Evolutionary conservation across 305 asterid genomes (phyloP).

Genomic region (Fraxinus velutina): DNA sequence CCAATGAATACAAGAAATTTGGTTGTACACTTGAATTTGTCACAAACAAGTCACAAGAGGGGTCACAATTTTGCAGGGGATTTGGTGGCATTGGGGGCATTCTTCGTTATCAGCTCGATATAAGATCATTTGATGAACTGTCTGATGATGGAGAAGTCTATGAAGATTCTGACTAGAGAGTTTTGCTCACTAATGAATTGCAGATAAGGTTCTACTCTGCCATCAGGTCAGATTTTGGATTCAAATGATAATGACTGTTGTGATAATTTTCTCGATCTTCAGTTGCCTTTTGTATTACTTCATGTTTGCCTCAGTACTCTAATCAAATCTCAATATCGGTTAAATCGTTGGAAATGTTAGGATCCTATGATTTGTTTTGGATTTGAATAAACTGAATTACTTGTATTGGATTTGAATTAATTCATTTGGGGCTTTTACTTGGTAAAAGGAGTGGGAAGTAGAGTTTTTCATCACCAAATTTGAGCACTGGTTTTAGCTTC

Average conservation of each 20-base stretch:
- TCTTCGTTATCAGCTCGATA: slow-evolving; percentile 37
- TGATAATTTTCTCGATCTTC: not conserved
- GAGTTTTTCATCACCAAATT: not conserved
- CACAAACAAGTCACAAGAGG: slow-evolving; percentile 41
- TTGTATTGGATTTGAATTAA: not conserved
- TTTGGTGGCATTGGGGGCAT: slow-evolving; percentile 42
- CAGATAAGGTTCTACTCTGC: not conserved
- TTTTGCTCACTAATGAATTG: not conserved
- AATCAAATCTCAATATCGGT: not conserved
- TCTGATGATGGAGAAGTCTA: slow-evolving; percentile 30
- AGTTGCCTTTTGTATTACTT: not conserved
- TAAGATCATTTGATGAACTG: slow-evolving; percentile 37
- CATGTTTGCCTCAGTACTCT: slow-evolving; percentile 20
- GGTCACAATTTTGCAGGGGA: slow-evolving; percentile 36
- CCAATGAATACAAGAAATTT: slow-evolving; percentile 36
- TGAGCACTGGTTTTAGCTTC: not conserved
- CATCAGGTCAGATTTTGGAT: not conserved
- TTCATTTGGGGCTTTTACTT: not conserved
- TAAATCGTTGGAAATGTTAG: not conserved
- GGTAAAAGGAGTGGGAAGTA: not conserved
- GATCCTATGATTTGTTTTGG: not conserved
- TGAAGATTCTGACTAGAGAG: slow-evolving; percentile 38
- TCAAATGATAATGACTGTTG: not conserved
- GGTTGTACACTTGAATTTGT: slow-evolving; percentile 40
- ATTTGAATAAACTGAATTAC: not conserved